Percentiles rank a stretch among this genome's conserved stretches.
phyloP scores from a whole-genome alignment of 495 filamentous ascomycete species.

The Aspergillus sclerotiicarbonarius region DNA sequence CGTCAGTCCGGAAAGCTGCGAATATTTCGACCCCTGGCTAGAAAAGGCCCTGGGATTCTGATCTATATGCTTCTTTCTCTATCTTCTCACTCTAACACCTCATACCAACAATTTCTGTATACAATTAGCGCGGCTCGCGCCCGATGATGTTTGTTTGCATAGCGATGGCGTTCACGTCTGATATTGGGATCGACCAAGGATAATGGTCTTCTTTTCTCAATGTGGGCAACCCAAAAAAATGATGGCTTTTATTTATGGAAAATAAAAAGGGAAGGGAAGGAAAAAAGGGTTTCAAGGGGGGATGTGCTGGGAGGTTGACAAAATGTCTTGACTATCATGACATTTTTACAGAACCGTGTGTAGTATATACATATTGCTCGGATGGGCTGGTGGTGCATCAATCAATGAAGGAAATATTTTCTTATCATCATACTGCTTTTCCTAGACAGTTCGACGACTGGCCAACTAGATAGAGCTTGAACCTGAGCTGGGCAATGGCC shows the following conservation, averaged over 20 bases:
- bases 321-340: neutral
- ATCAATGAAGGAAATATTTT: neutral
- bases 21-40: slow-evolving; percentile 87
- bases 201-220: slow-evolving; percentile 9
- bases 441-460: too few species aligned
- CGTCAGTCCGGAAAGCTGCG: slow-evolving; percentile 84
- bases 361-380: neutral
- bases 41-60: slow-evolving; percentile 38
- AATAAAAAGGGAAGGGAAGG: slow-evolving; percentile 1
- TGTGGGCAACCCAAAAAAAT: slow-evolving; percentile 6
- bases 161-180: slow-evolving; percentile 41
- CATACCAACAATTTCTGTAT: slow-evolving; percentile 8
- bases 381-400: neutral
- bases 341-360: neutral
- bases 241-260: slow-evolving; percentile 9
- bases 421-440: too few species aligned
- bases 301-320: neutral
- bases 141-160: slow-evolving; percentile 31
- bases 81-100: neutral
- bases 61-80: slow-evolving; percentile 8
- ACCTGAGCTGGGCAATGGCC: too few species aligned
- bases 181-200: slow-evolving; percentile 20
- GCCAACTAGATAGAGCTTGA: too few species aligned
- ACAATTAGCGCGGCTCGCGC: slow-evolving; percentile 16
- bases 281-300: neutral